These are phyloP conservation scores for Atractiella rhizophila DNA, from an alignment of 768 basidiomycete genomes.

Conservation along the genomic window DNA sequence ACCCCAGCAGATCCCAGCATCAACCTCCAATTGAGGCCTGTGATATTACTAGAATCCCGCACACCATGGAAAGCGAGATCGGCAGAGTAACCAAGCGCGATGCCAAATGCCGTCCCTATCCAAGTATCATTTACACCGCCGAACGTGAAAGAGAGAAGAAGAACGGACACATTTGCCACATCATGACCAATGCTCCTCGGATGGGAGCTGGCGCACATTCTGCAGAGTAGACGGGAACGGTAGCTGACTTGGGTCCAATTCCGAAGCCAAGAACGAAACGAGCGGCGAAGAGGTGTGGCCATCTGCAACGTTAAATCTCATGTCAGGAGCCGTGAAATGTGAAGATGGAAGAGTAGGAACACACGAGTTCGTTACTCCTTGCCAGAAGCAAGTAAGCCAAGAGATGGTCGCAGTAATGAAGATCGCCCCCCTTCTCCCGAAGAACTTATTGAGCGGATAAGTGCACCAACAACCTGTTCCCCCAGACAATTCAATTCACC, in stretches of 20 bases:
- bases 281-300: slow-evolving; percentile 6
- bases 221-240: slow-evolving; percentile 43
- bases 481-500: too few relatives aligned
- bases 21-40: slow-evolving; percentile 17
- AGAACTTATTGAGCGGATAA: slow-evolving; percentile 15
- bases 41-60: too few relatives aligned
- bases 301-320: slow-evolving; percentile 25
- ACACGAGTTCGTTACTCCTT: too few relatives aligned
- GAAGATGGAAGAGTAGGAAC: too few relatives aligned
- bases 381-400: too few relatives aligned
- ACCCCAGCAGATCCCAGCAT: slow-evolving; percentile 24
- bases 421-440: slow-evolving; percentile 33
- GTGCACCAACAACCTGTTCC: slow-evolving; percentile 12
- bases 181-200: slow-evolving; percentile 74
- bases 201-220: slow-evolving; percentile 63
- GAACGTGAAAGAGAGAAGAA: slow-evolving; percentile 4
- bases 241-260: slow-evolving; percentile 33
- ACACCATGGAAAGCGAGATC: too few relatives aligned
- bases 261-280: slow-evolving; percentile 23
- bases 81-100: too few relatives aligned
- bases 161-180: slow-evolving; percentile 42
- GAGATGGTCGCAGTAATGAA: slow-evolving; percentile 24
- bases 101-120: too few relatives aligned
- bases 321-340: slow-evolving; percentile 25
- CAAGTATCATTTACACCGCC: too few relatives aligned